Evolutionary conservation across 179 eudicot species (phyloP).

Genomic region (Silene coronaria): DNA sequence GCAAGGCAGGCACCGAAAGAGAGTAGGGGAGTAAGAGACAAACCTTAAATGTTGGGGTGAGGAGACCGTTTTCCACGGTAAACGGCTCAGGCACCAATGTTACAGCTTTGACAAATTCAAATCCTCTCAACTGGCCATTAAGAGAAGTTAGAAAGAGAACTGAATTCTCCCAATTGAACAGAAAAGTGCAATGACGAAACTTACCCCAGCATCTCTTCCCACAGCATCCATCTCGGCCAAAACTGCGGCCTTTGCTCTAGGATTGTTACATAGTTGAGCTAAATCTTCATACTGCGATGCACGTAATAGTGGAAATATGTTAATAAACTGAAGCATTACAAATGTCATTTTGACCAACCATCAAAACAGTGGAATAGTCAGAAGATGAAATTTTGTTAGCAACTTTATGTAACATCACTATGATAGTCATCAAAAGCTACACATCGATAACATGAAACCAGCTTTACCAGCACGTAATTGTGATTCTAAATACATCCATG

Average conservation of each 20-base stretch:
- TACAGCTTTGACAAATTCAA: constrained; percentile 77
- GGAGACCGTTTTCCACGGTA: constrained; percentile 78
- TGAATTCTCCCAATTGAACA: not conserved
- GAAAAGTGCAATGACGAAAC: not conserved
- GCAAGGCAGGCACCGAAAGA: not conserved
- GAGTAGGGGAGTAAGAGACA: not conserved
- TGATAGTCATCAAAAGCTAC: not conserved
- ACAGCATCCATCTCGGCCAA: constrained; percentile 84
- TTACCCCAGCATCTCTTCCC: constrained; percentile 80
- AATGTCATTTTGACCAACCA: not conserved
- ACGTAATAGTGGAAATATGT: not conserved
- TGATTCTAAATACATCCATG: not conserved
- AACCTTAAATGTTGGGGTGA: constrained; percentile 80
- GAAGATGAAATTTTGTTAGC: too few species aligned
- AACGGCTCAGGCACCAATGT: constrained; percentile 78
- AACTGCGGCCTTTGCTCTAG: constrained; percentile 84
- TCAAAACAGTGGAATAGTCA: not conserved
- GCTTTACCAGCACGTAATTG: not conserved
- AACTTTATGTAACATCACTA: not conserved
- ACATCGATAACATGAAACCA: not conserved
- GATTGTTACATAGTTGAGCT: constrained; percentile 67
- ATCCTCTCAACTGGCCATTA: constrained; percentile 61
- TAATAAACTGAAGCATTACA: not conserved
- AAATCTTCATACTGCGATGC: constrained; percentile 58
- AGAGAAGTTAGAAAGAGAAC: constrained; percentile 18